These are phyloP conservation scores for Metarhizium robertsii DNA, from an alignment of 2,329 filamentous ascomycete genomes.

Conservation along the genomic window DNA sequence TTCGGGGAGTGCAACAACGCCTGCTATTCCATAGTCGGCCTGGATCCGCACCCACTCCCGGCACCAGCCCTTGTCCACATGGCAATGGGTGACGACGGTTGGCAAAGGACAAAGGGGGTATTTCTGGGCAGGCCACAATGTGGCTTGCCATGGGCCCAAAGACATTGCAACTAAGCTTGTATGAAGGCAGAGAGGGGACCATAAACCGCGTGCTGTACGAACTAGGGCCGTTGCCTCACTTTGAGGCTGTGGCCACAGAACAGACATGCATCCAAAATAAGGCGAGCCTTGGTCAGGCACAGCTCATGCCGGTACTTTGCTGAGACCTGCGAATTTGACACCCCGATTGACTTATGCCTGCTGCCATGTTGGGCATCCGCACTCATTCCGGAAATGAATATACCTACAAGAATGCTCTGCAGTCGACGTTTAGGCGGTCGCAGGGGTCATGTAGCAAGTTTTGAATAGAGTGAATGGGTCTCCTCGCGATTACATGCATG, in stretches of 20 bases:
- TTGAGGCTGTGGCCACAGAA: not conserved
- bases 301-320: not conserved
- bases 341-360: not conserved
- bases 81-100: not conserved
- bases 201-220: not conserved
- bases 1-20: not conserved
- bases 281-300: not conserved
- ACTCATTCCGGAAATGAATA: not conserved
- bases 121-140: not conserved
- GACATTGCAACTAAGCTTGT: not conserved
- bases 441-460: not conserved
- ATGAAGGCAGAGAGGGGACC: not conserved
- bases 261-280: not conserved
- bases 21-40: not conserved
- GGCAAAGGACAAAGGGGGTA: not conserved
- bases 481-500: not conserved
- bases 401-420: not conserved
- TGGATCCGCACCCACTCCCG: not conserved
- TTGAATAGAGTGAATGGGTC: not conserved
- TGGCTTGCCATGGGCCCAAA: constrained; percentile 1
- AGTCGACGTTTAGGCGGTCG: not conserved
- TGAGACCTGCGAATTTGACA: not conserved
- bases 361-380: not conserved
- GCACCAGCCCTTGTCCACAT: not conserved
- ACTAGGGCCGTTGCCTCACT: not conserved